Evolutionary conservation across 768 basidiomycete genomes (phyloP).

Genomic region (Kwoniella mangroviensis): DNA sequence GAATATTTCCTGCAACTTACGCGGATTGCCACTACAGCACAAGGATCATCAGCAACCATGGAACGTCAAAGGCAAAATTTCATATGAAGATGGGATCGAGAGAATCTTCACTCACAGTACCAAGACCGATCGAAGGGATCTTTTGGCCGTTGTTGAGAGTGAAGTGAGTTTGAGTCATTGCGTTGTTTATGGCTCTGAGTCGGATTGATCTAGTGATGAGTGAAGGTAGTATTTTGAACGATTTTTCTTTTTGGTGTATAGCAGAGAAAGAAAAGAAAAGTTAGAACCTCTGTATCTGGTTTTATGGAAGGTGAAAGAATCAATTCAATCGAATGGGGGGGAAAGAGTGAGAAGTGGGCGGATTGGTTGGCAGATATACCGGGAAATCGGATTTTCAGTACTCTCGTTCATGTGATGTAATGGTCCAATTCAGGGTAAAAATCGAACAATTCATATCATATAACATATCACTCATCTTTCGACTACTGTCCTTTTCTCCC

Average conservation of each 20-base stretch:
- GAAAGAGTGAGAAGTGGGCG: background rate
- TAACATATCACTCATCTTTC: background rate
- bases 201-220: constrained; percentile 17
- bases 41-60: background rate
- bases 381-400: constrained; percentile 6
- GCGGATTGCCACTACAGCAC: constrained; percentile 47
- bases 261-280: constrained; percentile 14
- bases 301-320: constrained; percentile 8
- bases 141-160: constrained; percentile 61
- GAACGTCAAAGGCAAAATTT: background rate
- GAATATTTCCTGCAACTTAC: constrained; percentile 25
- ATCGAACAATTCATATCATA: background rate
- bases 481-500: background rate
- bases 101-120: constrained; percentile 57
- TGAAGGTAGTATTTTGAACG: constrained; percentile 28
- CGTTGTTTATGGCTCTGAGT: constrained; percentile 17
- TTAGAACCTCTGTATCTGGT: background rate
- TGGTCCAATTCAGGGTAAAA: constrained; percentile 7
- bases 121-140: constrained; percentile 77
- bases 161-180: constrained; percentile 46
- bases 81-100: background rate
- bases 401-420: background rate
- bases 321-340: background rate
- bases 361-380: background rate
- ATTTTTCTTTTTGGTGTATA: constrained; percentile 2